A percentile compares a stretch with the other conserved stretches of the same genome.
Conservation (phyloP, 1,139 yeast genomes). For the Kluyveromyces sp. region DNA sequence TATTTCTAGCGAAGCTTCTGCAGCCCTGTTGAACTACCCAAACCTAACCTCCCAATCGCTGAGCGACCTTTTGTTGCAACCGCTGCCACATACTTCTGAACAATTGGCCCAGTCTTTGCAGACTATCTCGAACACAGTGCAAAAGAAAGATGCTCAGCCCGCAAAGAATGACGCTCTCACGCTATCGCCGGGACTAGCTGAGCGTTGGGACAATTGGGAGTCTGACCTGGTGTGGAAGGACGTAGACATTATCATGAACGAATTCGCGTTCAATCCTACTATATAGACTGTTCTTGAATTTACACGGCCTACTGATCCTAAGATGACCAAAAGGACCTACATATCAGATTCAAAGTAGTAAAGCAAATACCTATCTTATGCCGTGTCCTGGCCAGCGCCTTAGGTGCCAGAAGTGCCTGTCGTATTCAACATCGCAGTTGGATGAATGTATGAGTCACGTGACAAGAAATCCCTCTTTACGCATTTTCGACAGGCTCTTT, state of each 20-base stretch:
- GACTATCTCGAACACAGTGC: background rate
- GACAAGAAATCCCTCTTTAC: no score
- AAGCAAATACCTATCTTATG: no score
- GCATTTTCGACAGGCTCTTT: no score
- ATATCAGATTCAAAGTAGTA: no score
- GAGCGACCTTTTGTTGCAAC: conserved; percentile 1
- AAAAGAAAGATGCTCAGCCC: background rate
- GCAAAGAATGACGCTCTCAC: background rate
- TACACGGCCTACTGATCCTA: no score
- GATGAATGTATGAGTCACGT: no score
- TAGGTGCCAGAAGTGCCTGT: no score
- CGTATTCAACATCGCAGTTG: no score
- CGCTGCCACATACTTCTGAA: background rate
- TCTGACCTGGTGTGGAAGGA: conserved; percentile 81
- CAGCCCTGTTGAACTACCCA: background rate
- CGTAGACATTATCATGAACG: conserved; percentile 87
- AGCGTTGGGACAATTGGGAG: conserved; percentile 42
- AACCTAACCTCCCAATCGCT: background rate
- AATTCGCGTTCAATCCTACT: conserved; percentile 71
- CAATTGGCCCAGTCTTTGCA: background rate
- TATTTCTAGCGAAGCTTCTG: no score
- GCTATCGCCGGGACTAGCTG: conserved; percentile 5
- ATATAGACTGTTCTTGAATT: background rate
- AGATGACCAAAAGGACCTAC: no score
- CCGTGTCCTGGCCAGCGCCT: no score